Evolutionary conservation across 768 basidiomycete species (phyloP), one percentile per base, ranked within the genome.

Genomic region (Leccinellum albellum): DNA sequence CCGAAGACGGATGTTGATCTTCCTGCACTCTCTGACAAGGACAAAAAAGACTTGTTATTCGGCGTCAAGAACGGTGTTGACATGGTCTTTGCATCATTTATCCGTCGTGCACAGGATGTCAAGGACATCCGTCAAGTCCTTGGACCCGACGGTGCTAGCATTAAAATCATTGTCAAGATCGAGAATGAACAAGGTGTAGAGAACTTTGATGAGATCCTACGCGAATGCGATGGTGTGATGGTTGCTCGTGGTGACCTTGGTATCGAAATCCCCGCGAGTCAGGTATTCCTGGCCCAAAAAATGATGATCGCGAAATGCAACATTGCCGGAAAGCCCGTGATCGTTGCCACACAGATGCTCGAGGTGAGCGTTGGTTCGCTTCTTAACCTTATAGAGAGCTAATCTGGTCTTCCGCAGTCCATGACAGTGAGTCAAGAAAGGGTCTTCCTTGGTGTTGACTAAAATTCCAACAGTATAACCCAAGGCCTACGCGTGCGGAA

Each of bases 291-390:
- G 67, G 97, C 97, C 8, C 97, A 99, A 74, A 99, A 99, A 80
- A 98, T 98, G 96, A 99, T 99, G 95, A 99, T 98, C 66, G 86
- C 96, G 58, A 98, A 98, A 79, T 97, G 94, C 79, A 98, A 97
- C 80, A 90, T 96, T 68, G 87, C 84, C 54, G 97, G 97, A 66
- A 99, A 99, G 80, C 95, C 97, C 42, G 91, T 92, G 68, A 98
- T 99, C 71, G 95, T 97, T 60, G 97, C 97, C 10, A 99, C 97
- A 14, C 96, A 99, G 75, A 99, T 99, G 96, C 87, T 99, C 64
- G 96, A 98, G 82, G 90, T 89, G 60, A 58, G 78, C 65, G 28
- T 23, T 31, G 8, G n/a, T 29, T 32, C 20, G 40, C 54, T 42
- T 14, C 48, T 54, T 29, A 35, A 8, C 17, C 46, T 51, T 48